Base-by-base conservation (phyloP, 148 eudicot genomes). In the Persicaria tinctoria region DNA sequence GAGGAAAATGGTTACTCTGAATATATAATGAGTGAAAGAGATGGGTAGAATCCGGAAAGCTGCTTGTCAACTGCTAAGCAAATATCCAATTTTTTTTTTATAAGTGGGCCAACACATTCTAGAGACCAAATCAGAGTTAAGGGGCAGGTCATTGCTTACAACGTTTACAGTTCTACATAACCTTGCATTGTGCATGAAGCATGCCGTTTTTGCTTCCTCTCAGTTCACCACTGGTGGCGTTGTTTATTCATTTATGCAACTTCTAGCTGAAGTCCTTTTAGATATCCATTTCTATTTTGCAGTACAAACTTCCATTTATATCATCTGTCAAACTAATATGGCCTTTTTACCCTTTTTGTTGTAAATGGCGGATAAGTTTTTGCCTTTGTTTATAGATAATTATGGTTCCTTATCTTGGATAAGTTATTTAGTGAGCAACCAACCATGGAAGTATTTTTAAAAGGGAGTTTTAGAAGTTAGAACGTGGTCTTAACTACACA, bases 161-260 rank as follows among this genome's bases (percentile, higher is more conserved):
- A 23, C 68, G 41, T 32, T 32, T 32, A 32, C 41, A 32, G 41
- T 63, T 63, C 68, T 63, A 63, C 44, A 63, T 9, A 27, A 63
- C 32, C 46, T 63, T 63, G 68, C 48, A 66, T 66, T 12, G 47
- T 66, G 70, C 70, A 66, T 66, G 70, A 66, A 66, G 47, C 70
- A 66, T 66, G 70, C 70, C 18, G 70, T 66, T 66, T 66, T 66
- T 66, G 1, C 46, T 14, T 38, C 13, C 17, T 47, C 14, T 66
- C 44, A 66, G 16, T 27, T 27, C 13, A 63, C 2, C 16, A 27
- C 16, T 38, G 41, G 41, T 32, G 41, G 41, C 2, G 41, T 32
- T 32, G 41, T 32, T 32, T 32, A 32, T 32, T 32, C 41, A 32
- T 32, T 32, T 32, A 0, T 32, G 41, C 41, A 32, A 32, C 41